Evolutionary conservation across 176 grass and related monocot genomes (phyloP).

Genomic region (Aegilops sharonensis): DNA sequence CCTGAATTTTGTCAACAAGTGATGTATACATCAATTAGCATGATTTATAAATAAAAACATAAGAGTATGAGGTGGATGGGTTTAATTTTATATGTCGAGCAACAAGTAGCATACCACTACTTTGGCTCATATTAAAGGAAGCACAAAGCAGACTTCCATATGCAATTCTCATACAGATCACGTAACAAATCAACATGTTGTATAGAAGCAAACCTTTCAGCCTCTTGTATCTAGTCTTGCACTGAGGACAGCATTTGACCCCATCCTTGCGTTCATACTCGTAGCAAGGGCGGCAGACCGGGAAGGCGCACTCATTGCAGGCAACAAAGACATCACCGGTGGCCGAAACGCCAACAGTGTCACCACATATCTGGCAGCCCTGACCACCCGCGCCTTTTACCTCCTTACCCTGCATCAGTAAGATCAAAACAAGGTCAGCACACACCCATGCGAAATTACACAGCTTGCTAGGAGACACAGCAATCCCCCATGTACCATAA

Average conservation of each 20-base stretch:
- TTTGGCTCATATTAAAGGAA: not conserved
- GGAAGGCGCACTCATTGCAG: conserved; percentile 99
- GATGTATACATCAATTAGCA: conserved; percentile 1
- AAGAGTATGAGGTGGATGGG: not conserved
- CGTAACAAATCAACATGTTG: not conserved
- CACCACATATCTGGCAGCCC: conserved; percentile 94
- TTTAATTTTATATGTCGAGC: not conserved
- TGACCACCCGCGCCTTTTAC: conserved; percentile 53
- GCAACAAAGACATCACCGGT: conserved; percentile 89
- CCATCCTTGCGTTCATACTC: conserved; percentile 99
- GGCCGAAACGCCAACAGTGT: conserved; percentile 72
- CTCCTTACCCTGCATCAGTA: conserved; percentile 64
- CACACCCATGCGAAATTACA: not conserved
- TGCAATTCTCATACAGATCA: not conserved
- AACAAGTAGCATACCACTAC: not conserved
- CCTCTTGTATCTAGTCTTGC: conserved; percentile 99
- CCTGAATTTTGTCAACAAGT: conserved; percentile 46
- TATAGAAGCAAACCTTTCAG: conserved; percentile 67
- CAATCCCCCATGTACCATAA: not conserved
- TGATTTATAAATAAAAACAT: not conserved
- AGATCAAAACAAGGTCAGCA: conserved; percentile 18
- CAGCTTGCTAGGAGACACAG: not conserved
- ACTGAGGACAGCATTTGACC: conserved; percentile 94
- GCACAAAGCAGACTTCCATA: not conserved
- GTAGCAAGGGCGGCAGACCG: conserved; percentile 96